Conservation (phyloP, 768 basidiomycete genomes). For the Gymnopilus junonius region DNA sequence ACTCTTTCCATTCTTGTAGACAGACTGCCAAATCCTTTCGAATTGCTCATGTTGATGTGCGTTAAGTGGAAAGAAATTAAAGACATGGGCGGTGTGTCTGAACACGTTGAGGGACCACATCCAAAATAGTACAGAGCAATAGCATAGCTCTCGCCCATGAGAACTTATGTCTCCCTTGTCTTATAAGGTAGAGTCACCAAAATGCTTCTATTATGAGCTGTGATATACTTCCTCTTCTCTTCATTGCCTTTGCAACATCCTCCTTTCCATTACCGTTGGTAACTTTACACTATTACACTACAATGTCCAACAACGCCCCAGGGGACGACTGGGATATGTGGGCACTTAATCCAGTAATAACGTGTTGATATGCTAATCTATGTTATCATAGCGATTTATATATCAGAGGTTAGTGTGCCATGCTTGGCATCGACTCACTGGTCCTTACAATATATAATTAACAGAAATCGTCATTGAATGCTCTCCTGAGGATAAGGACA, state of each 20-base stretch:
- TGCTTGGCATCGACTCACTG: neutral
- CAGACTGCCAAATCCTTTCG: too few relatives aligned
- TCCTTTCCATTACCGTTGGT: too few relatives aligned
- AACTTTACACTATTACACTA: neutral
- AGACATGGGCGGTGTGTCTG: slow-evolving; percentile 44
- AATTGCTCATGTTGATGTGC: slow-evolving; percentile 69
- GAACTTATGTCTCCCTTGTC: too few relatives aligned
- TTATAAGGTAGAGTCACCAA: too few relatives aligned
- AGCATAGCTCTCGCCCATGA: too few relatives aligned
- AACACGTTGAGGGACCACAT: too few relatives aligned
- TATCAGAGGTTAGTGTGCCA: neutral
- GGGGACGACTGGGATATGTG: neutral
- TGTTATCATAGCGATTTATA: neutral
- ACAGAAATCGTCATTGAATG: neutral
- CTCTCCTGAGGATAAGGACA: neutral
- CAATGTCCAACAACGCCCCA: neutral
- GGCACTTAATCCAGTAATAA: neutral
- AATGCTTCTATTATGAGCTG: too few relatives aligned
- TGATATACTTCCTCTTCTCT: too few relatives aligned
- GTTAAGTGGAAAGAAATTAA: slow-evolving; percentile 74
- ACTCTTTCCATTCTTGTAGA: too few relatives aligned
- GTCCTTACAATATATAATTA: neutral
- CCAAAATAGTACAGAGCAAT: too few relatives aligned
- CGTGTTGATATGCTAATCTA: neutral
- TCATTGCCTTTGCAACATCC: too few relatives aligned